A percentile compares a stretch with the other conserved stretches of the same genome.
Evolutionary conservation across 805 yeast species (phyloP).

Genomic region (Saccharomycopsis sp.): DNA sequence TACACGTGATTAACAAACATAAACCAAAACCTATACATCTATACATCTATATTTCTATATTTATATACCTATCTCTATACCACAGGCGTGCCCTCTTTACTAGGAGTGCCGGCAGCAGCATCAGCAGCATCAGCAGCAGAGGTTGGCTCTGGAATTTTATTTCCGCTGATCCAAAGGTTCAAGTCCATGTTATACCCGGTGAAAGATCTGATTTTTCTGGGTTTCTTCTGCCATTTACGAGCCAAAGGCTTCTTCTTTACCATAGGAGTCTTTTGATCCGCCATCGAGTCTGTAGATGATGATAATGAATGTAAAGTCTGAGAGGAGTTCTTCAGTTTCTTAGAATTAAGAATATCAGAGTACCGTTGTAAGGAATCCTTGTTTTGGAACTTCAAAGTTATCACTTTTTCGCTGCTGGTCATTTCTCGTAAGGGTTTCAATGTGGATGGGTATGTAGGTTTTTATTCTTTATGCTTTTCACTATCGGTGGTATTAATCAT

Average conservation of each 20-base stretch:
- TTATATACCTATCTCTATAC: neutral
- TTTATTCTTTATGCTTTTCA: no score
- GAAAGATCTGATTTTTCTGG: slow-evolving; percentile 36
- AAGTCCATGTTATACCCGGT: slow-evolving; percentile 37
- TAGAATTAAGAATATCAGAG: neutral
- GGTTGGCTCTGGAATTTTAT: neutral
- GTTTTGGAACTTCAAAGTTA: neutral
- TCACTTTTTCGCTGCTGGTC: neutral
- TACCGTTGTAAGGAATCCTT: neutral
- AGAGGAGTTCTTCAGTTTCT: neutral
- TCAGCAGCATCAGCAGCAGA: slow-evolving; percentile 2
- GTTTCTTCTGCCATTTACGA: slow-evolving; percentile 38
- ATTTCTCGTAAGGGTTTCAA: neutral
- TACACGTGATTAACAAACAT: neutral
- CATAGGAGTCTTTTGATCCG: neutral
- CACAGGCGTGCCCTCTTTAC: neutral
- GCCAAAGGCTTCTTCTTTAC: neutral
- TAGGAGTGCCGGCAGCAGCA: neutral
- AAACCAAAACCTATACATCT: neutral
- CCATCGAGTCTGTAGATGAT: neutral
- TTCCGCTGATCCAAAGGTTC: slow-evolving; percentile 35
- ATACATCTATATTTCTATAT: no score
- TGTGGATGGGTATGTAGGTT: no score
- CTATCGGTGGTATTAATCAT: no score
- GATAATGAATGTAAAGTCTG: neutral